A percentile compares a stretch with the other conserved stretches of the same genome.
These are phyloP conservation scores for Ophiosphaerella korrae DNA, from an alignment of 2,329 filamentous ascomycete genomes.

Conservation along the genomic window DNA sequence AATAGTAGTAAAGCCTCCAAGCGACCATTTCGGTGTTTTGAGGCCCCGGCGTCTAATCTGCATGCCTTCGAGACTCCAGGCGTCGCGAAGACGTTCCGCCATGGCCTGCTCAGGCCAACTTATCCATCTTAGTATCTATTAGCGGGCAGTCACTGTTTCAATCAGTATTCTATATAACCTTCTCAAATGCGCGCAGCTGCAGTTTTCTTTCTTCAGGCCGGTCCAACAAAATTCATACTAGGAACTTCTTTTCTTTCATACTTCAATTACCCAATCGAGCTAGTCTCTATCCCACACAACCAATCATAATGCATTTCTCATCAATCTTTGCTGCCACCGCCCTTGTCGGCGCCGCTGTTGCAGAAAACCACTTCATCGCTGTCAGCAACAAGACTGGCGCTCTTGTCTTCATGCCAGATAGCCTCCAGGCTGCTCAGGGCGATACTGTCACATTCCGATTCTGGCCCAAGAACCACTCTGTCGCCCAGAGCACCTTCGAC, in stretches of 20 bases:
- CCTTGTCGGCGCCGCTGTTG: constrained; percentile 36
- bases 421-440: constrained; percentile 40
- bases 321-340: constrained; percentile 40
- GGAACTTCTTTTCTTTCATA: constrained; percentile 29
- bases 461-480: constrained; percentile 48
- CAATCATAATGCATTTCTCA: constrained; percentile 49
- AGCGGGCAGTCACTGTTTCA: constrained; percentile 32
- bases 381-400: constrained; percentile 35
- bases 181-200: constrained; percentile 40
- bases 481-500: constrained; percentile 44
- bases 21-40: constrained; percentile 10
- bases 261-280: constrained; percentile 34
- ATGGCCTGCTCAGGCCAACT: constrained; percentile 31
- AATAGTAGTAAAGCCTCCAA: constrained; percentile 26
- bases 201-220: constrained; percentile 41
- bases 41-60: constrained; percentile 23
- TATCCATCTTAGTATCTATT: constrained; percentile 21
- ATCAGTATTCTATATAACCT: constrained; percentile 40
- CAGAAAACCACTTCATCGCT: constrained; percentile 39
- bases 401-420: constrained; percentile 43
- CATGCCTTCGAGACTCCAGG: constrained; percentile 39
- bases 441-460: constrained; percentile 48
- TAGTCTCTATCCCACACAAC: constrained; percentile 34
- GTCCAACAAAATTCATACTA: constrained; percentile 41
- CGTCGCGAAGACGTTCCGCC: constrained; percentile 44